Evolutionary conservation across 2,329 filamentous ascomycete species (phyloP).

Genomic region (Lecanosticta acicola): DNA sequence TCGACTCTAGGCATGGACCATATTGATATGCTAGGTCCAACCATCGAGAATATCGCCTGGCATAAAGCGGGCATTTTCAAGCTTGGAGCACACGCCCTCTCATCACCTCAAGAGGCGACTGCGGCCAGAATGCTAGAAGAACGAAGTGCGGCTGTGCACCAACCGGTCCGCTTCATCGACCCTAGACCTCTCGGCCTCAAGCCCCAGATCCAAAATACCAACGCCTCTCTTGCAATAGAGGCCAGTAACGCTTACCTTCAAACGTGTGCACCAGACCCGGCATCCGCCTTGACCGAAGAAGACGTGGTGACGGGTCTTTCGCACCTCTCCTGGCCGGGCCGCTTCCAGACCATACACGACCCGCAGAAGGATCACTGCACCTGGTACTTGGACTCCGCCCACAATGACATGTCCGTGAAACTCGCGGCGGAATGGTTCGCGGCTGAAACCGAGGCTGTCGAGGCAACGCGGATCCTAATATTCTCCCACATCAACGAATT

Average conservation of each 20-base stretch:
- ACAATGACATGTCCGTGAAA: constrained; percentile 39
- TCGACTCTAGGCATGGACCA: constrained; percentile 81
- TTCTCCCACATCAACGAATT: constrained; percentile 27
- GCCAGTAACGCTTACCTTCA: constrained; percentile 18
- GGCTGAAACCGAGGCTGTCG: background rate
- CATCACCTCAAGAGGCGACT: constrained; percentile 45
- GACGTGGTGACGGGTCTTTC: constrained; percentile 7
- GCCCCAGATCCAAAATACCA: constrained; percentile 56
- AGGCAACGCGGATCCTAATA: constrained; percentile 13
- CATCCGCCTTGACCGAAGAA: background rate
- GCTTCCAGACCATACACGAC: constrained; percentile 18
- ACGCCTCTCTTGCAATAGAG: constrained; percentile 55
- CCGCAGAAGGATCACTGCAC: constrained; percentile 4
- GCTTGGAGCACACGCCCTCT: constrained; percentile 52
- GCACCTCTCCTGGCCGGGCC: constrained; percentile 22
- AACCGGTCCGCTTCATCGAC: background rate
- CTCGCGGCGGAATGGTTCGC: constrained; percentile 38
- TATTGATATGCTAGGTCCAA: constrained; percentile 67
- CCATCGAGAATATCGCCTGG: constrained; percentile 76
- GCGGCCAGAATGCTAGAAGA: constrained; percentile 41
- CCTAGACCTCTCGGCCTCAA: constrained; percentile 34
- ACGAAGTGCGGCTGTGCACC: constrained; percentile 49
- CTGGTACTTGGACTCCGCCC: constrained; percentile 42
- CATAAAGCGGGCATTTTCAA: constrained; percentile 85
- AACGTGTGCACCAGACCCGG: background rate